These are phyloP conservation scores for Hyaloperonospora brassicae DNA, from an alignment of 352 stramenopile genomes.

Conservation along the genomic window DNA sequence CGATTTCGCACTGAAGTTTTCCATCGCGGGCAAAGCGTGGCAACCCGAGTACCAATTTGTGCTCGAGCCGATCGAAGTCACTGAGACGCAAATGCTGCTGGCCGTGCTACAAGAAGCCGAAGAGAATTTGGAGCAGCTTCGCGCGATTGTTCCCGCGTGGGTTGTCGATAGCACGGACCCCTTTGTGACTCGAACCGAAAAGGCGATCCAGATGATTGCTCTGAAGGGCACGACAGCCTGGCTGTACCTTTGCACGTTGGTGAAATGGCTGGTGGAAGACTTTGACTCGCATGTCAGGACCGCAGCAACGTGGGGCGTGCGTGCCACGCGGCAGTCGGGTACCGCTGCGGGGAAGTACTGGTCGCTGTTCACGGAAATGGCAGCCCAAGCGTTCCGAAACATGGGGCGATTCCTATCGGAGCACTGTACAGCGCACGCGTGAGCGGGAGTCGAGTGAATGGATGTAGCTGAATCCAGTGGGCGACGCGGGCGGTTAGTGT, in stretches of 20 bases:
- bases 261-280: constrained; percentile 9
- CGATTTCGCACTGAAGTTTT: constrained; percentile 21
- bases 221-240: constrained; percentile 16
- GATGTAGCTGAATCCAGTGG: no score
- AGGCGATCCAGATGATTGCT: constrained; percentile 11
- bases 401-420: no score
- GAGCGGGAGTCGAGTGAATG: no score
- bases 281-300: no score
- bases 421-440: no score
- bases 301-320: no score
- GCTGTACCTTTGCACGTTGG: constrained; percentile 14
- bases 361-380: no score
- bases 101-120: constrained; percentile 22
- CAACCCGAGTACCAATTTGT: constrained; percentile 27
- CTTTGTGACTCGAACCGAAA: constrained; percentile 2
- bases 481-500: no score
- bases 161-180: constrained; percentile 4
- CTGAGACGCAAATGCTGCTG: constrained; percentile 21
- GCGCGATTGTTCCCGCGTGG: constrained; percentile 21
- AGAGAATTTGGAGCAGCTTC: constrained; percentile 19
- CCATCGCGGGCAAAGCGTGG: constrained; percentile 20
- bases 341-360: no score
- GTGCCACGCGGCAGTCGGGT: no score
- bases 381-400: no score
- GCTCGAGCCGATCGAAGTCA: constrained; percentile 21